Base-by-base conservation (phyloP, 2,329 filamentous ascomycete genomes). In the Alternaria gansuensis region DNA sequence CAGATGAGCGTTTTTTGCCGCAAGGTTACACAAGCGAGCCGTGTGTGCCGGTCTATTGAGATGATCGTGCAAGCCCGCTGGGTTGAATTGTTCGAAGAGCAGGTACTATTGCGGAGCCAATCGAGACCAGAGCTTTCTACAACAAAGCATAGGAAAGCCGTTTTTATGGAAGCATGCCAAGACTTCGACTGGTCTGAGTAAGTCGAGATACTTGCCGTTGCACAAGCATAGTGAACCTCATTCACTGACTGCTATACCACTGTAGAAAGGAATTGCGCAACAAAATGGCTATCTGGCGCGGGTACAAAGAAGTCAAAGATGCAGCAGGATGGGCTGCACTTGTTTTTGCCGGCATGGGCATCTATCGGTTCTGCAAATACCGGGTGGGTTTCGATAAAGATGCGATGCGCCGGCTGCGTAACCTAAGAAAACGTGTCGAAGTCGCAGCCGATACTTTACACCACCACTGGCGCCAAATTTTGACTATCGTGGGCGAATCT, bases 281-380 rank as follows among this genome's bases (percentile, higher is more conserved):
- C 63, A 81, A 81, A 54, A 74, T 74, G 71, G 80, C 78, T 1
- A 80, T 87, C 55, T 87, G 85, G 85, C 80, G 83, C 51, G 84
- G 85, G 10, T 87, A 87, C 68, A 82, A 84, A 62, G 83, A 86
- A 67, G 85, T 87, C 64, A 83, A 85, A 71, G 81, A 85, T 50
- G 79, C 81, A 17, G 84, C 82, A 3, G 85, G 84, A 3, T 87
- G 84, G 84, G 81, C 80, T 2, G 79, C 82, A 10, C 77, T 87
- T 3, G 81, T 86, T 2, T 87, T 87, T 63, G 81, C 84, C 4
- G 84, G 85, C 33, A 83, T 83, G 74, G 84, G 85, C 2, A 80
- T 87, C 13, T 87, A 87, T 69, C 79, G 84, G 79, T 87, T 86
- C 70, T 87, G 84, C 80, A 87, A 87, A 67, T 87, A 87, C 67